Percentiles rank a stretch among this genome's conserved stretches.
Evolutionary conservation across 2,329 filamentous ascomycete species (phyloP).

Genomic region (Aureobasidium musti): DNA sequence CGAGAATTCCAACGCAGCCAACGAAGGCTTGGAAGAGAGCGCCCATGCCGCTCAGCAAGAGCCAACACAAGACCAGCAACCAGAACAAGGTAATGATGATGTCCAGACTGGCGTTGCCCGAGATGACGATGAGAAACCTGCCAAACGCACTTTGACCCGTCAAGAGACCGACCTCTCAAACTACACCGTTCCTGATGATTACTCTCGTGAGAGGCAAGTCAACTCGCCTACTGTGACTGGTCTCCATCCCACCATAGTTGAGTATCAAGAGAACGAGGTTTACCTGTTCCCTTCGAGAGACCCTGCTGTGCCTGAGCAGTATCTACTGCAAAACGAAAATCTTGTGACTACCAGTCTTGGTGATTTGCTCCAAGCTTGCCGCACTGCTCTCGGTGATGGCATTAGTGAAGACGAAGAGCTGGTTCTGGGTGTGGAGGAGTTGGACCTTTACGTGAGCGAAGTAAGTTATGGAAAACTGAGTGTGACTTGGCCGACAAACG

Average conservation of each 20-base stretch:
- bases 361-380: conserved; percentile 59
- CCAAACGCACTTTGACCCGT: conserved; percentile 7
- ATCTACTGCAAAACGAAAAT: conserved; percentile 58
- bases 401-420: conserved; percentile 60
- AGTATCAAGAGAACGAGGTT: conserved; percentile 59
- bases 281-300: conserved; percentile 60
- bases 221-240: conserved; percentile 43
- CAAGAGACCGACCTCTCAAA: conserved; percentile 23
- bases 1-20: neutral
- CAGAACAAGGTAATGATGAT: conserved; percentile 25
- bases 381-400: conserved; percentile 57
- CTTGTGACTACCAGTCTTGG: conserved; percentile 56
- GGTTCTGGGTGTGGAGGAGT: conserved; percentile 56
- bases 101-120: neutral
- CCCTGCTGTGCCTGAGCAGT: conserved; percentile 56
- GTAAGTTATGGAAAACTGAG: conserved; percentile 45
- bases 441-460: conserved; percentile 61
- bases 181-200: conserved; percentile 27
- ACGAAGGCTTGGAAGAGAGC: neutral
- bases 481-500: neutral
- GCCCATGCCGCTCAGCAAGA: neutral
- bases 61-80: neutral
- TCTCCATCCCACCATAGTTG: conserved; percentile 54
- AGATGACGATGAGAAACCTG: neutral
- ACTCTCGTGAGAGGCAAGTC: conserved; percentile 35